Evolutionary conservation across 176 grass and related monocot genomes (phyloP).

Genomic region (Ensete glaucum): DNA sequence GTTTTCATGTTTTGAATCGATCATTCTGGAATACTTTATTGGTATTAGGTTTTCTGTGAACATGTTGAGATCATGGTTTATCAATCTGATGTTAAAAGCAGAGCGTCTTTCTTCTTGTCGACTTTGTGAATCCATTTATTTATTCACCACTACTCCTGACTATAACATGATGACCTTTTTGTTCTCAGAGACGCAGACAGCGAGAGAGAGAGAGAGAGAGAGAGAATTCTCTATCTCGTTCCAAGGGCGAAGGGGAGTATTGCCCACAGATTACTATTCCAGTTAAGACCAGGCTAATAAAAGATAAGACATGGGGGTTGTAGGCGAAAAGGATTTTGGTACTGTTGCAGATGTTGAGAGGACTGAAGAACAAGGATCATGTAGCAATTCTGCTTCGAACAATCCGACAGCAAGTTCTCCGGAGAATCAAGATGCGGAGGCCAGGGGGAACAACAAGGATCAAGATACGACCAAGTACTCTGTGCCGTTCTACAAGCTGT

Average conservation of each 20-base stretch:
- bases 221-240: background rate
- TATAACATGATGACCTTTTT: background rate
- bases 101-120: too few relatives aligned
- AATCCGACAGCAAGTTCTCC: background rate
- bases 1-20: too few relatives aligned
- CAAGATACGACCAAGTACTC: constrained; percentile 17
- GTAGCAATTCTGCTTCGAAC: background rate
- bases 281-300: background rate
- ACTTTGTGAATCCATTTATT: background rate
- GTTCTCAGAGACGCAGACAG: background rate
- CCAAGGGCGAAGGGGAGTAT: background rate
- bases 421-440: constrained; percentile 11
- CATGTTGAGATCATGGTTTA: too few relatives aligned
- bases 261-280: background rate
- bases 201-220: too few relatives aligned
- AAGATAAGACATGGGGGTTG: background rate
- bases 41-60: too few relatives aligned
- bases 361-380: background rate
- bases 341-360: background rate
- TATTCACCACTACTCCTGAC: background rate
- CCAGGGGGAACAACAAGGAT: background rate
- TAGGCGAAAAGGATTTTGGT: background rate
- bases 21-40: too few relatives aligned
- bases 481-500: constrained; percentile 83
- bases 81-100: too few relatives aligned